Evolutionary conservation across 2,329 filamentous ascomycete species (phyloP).

Genomic region (Coccinonectria pachysandricola): DNA sequence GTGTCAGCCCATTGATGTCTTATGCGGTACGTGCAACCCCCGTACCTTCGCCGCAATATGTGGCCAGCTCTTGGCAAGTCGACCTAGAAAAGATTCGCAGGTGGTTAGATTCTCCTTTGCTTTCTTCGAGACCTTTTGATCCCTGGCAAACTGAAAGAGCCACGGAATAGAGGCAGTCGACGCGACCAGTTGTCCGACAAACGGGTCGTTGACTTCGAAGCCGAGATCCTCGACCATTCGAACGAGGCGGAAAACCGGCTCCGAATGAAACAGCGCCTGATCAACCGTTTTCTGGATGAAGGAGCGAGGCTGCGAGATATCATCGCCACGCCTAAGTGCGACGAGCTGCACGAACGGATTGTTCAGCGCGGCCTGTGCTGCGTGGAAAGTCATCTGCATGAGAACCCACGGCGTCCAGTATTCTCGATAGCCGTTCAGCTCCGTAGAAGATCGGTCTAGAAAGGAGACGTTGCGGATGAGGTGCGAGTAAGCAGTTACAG

Average conservation of each 20-base stretch:
- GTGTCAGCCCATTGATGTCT: fast-evolving
- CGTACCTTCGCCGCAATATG: slow-evolving; percentile 13
- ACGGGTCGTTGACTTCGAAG: slow-evolving; percentile 12
- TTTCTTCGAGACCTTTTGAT: slow-evolving; percentile 10
- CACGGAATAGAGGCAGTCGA: slow-evolving; percentile 13
- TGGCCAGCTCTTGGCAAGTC: slow-evolving; percentile 9
- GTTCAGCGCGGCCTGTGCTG: slow-evolving; percentile 10
- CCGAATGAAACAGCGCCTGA: slow-evolving; percentile 12
- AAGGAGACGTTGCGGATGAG: slow-evolving; percentile 13
- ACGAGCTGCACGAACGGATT: slow-evolving; percentile 17
- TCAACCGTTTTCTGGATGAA: slow-evolving; percentile 16
- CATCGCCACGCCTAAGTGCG: slow-evolving; percentile 7
- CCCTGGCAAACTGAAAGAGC: slow-evolving; percentile 16
- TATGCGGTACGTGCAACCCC: too few relatives aligned
- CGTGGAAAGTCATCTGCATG: slow-evolving; percentile 15
- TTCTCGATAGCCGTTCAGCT: slow-evolving; percentile 8
- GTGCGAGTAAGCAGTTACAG: slow-evolving; percentile 7
- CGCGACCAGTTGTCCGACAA: slow-evolving; percentile 12
- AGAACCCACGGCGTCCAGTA: slow-evolving; percentile 14
- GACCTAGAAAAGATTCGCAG: slow-evolving; percentile 6
- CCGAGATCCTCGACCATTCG: slow-evolving; percentile 12
- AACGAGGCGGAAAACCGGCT: slow-evolving; percentile 14
- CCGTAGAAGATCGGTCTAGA: slow-evolving; percentile 7
- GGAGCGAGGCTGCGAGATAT: slow-evolving; percentile 10
- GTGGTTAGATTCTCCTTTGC: slow-evolving; percentile 9